Evolutionary conservation across 2,329 filamentous ascomycete species (phyloP), one percentile per base, ranked within the genome.

Genomic region (Bretziella fagacearum): DNA sequence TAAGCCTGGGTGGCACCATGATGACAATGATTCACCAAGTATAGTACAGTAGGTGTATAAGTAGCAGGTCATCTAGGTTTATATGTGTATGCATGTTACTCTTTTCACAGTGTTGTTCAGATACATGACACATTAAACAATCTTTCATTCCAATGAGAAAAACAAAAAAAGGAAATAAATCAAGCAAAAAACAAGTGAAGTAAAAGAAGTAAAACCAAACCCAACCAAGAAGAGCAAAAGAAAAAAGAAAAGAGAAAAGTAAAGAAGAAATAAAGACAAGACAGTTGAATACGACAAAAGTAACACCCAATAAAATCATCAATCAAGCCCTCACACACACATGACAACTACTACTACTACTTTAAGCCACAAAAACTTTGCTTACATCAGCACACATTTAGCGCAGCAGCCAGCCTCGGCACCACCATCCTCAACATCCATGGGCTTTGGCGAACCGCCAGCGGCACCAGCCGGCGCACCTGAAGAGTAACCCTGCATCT

Each of bases 371-470:
- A 8, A 23, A 5, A 8, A 22, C 27, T 30, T 39, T 39, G 20
- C 52, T 77, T 77, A 91, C 86, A 94, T 93, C 60, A 94, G 73
- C 61, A 84, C 72, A 65, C 86, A 94, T 65, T 82, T 84, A 57
- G 75, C 70, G 67, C 86, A 93, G 73, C 87, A 94, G 55, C 85
- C 82, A 35, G 74, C 68, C 59, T 80, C 75, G 56, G 71, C 65
- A 56, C 78, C 72, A 53, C 74, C 73, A 51, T 79, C 77, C 55
- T 80, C 77, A 57, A 91, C 75, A 55, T 93, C 83, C 73, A 93
- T 79, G 65, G 87, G 84, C 69, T 75, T 71, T 51, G 67, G 62
- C 53, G 71, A 79, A 56, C 73, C 74, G 55, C 77, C 76, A 52
- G 77, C 68, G 52, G 71, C 68, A 57, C 74, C 68, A 54, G 79